phyloP scores from a whole-genome alignment of 306 rosid species.

The Senna tora region DNA sequence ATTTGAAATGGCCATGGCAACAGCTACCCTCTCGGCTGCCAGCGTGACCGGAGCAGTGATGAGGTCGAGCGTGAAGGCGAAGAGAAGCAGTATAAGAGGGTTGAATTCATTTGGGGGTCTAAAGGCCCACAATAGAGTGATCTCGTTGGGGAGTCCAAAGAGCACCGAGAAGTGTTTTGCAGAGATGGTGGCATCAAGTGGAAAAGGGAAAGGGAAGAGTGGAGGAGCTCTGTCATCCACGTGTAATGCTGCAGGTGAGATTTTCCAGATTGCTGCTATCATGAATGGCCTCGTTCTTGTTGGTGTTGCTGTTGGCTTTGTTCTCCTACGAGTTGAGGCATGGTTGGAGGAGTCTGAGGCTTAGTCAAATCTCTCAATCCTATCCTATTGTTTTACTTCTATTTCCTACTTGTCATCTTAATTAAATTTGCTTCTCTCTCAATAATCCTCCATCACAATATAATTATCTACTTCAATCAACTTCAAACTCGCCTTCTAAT shows the following conservation, averaged over 20 bases:
- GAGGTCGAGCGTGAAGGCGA: constrained; percentile 3
- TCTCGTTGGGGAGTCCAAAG: not conserved
- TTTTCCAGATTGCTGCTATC: constrained; percentile 5
- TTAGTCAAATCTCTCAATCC: not conserved
- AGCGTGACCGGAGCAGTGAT: not conserved
- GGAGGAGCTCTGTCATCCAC: constrained; percentile 29
- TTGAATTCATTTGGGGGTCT: constrained; percentile 24
- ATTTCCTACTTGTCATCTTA: not conserved
- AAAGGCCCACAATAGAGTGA: constrained; percentile 20
- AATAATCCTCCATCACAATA: too few relatives aligned
- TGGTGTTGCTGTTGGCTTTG: constrained; percentile 36
- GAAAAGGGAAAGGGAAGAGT: not conserved
- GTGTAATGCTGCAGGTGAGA: constrained; percentile 31
- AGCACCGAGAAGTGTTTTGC: constrained; percentile 26
- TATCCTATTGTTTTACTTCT: not conserved
- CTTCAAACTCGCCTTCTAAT: too few relatives aligned
- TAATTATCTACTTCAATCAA: too few relatives aligned
- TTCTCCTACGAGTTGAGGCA: constrained; percentile 31
- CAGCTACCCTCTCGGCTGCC: constrained; percentile 1
- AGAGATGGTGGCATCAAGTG: not conserved
- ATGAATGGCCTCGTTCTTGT: constrained; percentile 23
- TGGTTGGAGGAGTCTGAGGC: constrained; percentile 28
- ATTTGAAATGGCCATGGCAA: constrained; percentile 19
- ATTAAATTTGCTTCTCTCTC: not conserved
- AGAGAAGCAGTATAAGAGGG: not conserved